Evolutionary conservation across 345 rosid genomes (phyloP), one percentile per base, ranked within the genome.

Genomic region (Draba incana): DNA sequence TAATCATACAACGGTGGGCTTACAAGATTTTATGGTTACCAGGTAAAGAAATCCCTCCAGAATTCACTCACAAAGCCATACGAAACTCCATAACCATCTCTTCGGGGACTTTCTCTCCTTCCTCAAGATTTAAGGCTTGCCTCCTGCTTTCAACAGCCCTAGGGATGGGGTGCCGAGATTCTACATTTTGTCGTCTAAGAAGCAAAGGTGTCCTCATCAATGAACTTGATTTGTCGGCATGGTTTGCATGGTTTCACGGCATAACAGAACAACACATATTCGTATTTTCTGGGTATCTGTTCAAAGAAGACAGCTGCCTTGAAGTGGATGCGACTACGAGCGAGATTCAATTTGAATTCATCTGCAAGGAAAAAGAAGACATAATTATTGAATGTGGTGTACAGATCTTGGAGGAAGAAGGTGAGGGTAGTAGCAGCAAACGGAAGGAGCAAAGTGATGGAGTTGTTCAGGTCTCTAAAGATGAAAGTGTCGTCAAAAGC

Each of bases 151-250:
- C 31, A 0, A 11, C 62, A 38, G 6, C 1, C 53, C 0, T 28
- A 28, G 1, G 0, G 3, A 28, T 3, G 30, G 0, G 0, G 7
- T 0, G 0, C 27, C 0, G 3, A 28, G 0, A 0, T 6, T 0
- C 0, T 3, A 43, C 27, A 13, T 16, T 3, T n/a, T 60, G 51
- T 27, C 2, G 10, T 58, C 1, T 58, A 58, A 58, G 35, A 41
- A 41, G 35, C 48, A 24, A 58, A 33, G 42, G 59, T 6, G 20
- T 41, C 4, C 35, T 23, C 20, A 24, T 39, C 20, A 57, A 12
- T 24, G 63, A 12, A 24, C 14, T 8, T 46, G 3, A 45, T 1
- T 4, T 31, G 35, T 28, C 4, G 1, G 1, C 7, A 28, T 28
- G 4, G 30, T 0, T 0, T 28, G 2, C 0, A 0, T 20, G 20